Percentiles rank a stretch among this genome's conserved stretches.
Evolutionary conservation across 1,139 yeast species (phyloP).

Genomic region (Yamadazyma songkhlaensis): DNA sequence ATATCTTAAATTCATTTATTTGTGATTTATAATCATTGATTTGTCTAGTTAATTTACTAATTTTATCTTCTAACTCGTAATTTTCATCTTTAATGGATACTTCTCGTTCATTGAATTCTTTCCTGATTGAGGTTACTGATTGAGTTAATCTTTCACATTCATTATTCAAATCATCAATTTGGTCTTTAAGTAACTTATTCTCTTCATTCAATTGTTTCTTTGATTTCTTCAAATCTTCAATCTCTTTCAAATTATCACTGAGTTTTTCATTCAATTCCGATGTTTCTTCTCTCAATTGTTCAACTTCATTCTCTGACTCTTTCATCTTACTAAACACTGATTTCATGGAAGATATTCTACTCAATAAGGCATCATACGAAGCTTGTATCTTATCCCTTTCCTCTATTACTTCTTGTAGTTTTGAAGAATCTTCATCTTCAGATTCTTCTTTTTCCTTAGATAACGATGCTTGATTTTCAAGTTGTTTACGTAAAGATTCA

Average conservation of each 20-base stretch:
- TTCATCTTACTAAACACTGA: slow-evolving; percentile 72
- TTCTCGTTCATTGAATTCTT: slow-evolving; percentile 43
- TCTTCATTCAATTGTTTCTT: slow-evolving; percentile 10
- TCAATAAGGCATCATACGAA: slow-evolving; percentile 72
- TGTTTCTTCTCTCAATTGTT: slow-evolving; percentile 46
- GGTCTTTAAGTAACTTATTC: slow-evolving; percentile 40
- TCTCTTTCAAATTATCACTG: slow-evolving; percentile 24
- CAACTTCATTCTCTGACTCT: slow-evolving; percentile 70
- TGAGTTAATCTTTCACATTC: slow-evolving; percentile 66
- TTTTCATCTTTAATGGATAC: slow-evolving; percentile 45
- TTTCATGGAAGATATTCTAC: slow-evolving; percentile 78
- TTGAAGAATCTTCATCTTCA: neutral
- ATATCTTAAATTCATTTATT: slow-evolving; percentile 45
- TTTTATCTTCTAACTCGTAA: slow-evolving; percentile 40
- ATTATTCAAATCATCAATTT: slow-evolving; percentile 53
- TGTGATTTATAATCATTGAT: slow-evolving; percentile 40
- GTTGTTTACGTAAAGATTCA: neutral
- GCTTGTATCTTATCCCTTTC: slow-evolving; percentile 69
- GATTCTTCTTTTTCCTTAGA: neutral
- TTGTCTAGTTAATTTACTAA: slow-evolving; percentile 30
- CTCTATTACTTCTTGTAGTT: slow-evolving; percentile 15
- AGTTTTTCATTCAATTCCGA: slow-evolving; percentile 29
- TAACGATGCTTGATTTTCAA: neutral
- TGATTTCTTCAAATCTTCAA: slow-evolving; percentile 15
- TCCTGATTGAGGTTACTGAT: slow-evolving; percentile 45